Percentiles rank a stretch among this genome's conserved stretches.
These are phyloP conservation scores for Aquilaria malaccensis DNA, from an alignment of 345 rosid genomes.

Conservation along the genomic window DNA sequence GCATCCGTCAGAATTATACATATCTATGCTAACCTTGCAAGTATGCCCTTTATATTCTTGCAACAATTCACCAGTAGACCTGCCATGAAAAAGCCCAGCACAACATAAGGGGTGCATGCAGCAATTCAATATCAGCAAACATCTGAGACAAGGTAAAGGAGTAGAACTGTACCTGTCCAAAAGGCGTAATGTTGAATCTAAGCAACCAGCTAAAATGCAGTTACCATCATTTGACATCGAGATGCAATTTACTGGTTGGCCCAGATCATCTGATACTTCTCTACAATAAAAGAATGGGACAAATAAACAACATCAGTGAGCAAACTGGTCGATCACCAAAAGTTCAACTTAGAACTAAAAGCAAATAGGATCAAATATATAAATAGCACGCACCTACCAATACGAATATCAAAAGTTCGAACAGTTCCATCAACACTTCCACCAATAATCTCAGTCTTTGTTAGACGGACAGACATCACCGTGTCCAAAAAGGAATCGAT, in stretches of 20 bases:
- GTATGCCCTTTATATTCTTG: constrained; percentile 93
- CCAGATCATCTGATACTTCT: constrained; percentile 82
- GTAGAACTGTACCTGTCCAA: constrained; percentile 55
- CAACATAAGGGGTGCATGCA: not conserved
- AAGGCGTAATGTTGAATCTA: constrained; percentile 82
- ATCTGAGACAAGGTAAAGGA: not conserved
- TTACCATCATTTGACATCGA: constrained; percentile 87
- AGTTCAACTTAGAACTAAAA: not conserved
- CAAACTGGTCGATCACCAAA: not conserved
- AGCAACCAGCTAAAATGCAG: constrained; percentile 83
- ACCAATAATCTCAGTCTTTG: constrained; percentile 85
- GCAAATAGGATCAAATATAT: not conserved
- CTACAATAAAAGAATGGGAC: constrained; percentile 25
- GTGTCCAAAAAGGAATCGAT: constrained; percentile 78
- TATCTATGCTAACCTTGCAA: constrained; percentile 64
- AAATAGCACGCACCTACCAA: constrained; percentile 58
- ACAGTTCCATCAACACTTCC: constrained; percentile 99
- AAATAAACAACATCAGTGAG: not conserved
- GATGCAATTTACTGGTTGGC: constrained; percentile 94
- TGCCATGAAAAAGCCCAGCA: constrained; percentile 23
- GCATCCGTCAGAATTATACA: constrained; percentile 5
- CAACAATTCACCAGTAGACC: constrained; percentile 75
- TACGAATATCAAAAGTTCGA: constrained; percentile 90
- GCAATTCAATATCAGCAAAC: not conserved
- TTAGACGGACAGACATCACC: constrained; percentile 92